phyloP scores from a whole-genome alignment of 345 rosid species.

The Microcos paniculata region DNA sequence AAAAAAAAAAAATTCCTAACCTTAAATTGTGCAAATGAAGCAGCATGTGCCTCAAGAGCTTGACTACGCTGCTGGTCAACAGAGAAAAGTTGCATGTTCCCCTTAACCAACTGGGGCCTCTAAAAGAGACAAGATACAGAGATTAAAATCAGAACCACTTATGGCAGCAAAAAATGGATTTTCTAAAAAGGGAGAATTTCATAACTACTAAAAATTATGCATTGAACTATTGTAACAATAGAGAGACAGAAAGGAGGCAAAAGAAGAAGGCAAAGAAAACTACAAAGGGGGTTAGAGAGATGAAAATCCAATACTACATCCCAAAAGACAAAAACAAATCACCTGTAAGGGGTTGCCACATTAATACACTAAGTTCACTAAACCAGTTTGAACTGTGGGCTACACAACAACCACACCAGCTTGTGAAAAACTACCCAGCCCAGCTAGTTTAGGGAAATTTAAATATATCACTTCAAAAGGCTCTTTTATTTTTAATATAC shows the following conservation, averaged over 20 bases:
- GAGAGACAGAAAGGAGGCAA: neutral
- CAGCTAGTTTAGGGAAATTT: neutral
- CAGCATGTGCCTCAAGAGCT: conserved; percentile 99
- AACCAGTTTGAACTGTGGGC: neutral
- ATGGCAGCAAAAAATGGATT: neutral
- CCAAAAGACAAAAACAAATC: neutral
- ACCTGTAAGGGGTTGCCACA: neutral
- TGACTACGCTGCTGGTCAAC: conserved; percentile 99
- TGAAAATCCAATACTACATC: neutral
- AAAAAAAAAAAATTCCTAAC: conserved; percentile 35
- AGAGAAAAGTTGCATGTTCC: conserved; percentile 94
- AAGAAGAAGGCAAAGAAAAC: neutral
- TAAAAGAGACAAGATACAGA: conserved; percentile 20
- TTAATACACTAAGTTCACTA: neutral
- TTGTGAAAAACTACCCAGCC: neutral
- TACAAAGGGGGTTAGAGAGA: neutral
- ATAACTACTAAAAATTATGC: neutral
- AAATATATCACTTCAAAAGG: neutral
- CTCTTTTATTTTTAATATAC: neutral
- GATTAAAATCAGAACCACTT: conserved; percentile 12
- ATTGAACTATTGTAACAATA: neutral
- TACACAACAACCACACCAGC: neutral
- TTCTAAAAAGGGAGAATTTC: neutral
- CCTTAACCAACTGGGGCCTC: conserved; percentile 91
- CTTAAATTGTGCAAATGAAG: conserved; percentile 89